Evolutionary conservation across 768 basidiomycete species (phyloP).

Genomic region (Hygrophoropsis aurantiaca): DNA sequence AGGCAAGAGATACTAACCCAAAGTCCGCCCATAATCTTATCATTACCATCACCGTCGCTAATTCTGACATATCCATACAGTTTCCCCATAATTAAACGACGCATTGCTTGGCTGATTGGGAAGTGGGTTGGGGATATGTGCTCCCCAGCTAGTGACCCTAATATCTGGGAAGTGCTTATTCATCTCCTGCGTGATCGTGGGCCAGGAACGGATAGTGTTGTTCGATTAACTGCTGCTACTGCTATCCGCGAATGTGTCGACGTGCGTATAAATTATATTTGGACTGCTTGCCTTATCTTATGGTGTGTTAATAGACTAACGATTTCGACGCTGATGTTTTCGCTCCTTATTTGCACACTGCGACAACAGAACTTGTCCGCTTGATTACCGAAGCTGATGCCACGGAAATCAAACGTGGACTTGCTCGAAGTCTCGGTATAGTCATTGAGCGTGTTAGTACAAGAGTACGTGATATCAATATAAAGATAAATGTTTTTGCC

Average conservation of each 20-base stretch:
- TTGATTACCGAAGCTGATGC: conserved; percentile 74
- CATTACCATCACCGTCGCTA: no score
- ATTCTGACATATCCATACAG: conserved; percentile 44
- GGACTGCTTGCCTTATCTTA: conserved; percentile 3
- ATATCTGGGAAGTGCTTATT: conserved; percentile 79
- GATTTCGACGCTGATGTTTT: conserved; percentile 65
- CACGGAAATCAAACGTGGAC: conserved; percentile 72
- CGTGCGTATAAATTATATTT: conserved; percentile 46
- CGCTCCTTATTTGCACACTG: conserved; percentile 61
- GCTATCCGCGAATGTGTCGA: conserved; percentile 83
- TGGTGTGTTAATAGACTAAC: conserved; percentile 46
- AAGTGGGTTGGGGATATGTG: conserved; percentile 80
- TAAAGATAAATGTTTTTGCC: neutral
- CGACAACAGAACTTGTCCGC: conserved; percentile 64
- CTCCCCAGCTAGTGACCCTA: conserved; percentile 53
- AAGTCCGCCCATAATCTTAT: no score
- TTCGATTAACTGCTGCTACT: conserved; percentile 80
- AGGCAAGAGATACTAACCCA: conserved; percentile 59
- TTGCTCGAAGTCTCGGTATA: conserved; percentile 67
- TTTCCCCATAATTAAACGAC: conserved; percentile 89
- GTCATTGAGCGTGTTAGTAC: conserved; percentile 55
- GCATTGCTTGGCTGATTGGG: conserved; percentile 93
- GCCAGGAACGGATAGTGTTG: conserved; percentile 76
- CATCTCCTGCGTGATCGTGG: conserved; percentile 72
- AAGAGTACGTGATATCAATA: conserved; percentile 26